Base-by-base conservation (phyloP, 108 stramenopile species). In the Cafeteria roenbergensis region DNA sequence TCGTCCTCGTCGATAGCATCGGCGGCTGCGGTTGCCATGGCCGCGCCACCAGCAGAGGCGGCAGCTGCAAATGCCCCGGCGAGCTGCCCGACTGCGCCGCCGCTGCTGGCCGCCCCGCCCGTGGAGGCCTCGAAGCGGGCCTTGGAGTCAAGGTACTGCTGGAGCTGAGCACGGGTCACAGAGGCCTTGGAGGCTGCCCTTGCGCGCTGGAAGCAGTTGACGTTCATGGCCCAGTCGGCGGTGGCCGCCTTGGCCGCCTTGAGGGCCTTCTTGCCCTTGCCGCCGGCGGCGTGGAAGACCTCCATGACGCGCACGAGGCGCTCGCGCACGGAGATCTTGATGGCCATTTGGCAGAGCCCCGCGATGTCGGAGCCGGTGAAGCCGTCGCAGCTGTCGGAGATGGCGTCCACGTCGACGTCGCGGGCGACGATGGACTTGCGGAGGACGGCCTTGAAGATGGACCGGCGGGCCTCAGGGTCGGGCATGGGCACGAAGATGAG, bases 401-500 rank as follows among this genome's bases (percentile, higher is more conserved):
- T 75, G 37, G 80, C 75, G 33, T 85, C 79, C 51, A 91, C 73
- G 48, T 77, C 71, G 30, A 97, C 78, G 51, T 84, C 81, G 9
- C 87, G 84, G 48, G 77, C 85, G 2, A 94, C 71, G 25, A 91
- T 90, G 64, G 84, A 84, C 78, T 96, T 96, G 57, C 97, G 86
- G 42, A 96, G 77, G 56, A 88, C 87, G 8, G 97, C 97, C 71
- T 89, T 87, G 86, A 99, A 96, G 73, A 99, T 93, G 50, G 86
- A 79, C 54, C 86, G 66, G 28, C 94, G 84, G 55, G 90, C 89
- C 32, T 85, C 87, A 17, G 61, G 59, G 63, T 99, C 95, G 32
- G 93, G 95, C 32, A 97, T 81, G 0, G 95, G 94, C 65, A 97
- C 93, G 82, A 96, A 94, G 75, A 99, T 95, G 8, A 97, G 87